Base-by-base conservation (phyloP, 2,329 filamentous ascomycete species). In the Talaromyces pinophilus region DNA sequence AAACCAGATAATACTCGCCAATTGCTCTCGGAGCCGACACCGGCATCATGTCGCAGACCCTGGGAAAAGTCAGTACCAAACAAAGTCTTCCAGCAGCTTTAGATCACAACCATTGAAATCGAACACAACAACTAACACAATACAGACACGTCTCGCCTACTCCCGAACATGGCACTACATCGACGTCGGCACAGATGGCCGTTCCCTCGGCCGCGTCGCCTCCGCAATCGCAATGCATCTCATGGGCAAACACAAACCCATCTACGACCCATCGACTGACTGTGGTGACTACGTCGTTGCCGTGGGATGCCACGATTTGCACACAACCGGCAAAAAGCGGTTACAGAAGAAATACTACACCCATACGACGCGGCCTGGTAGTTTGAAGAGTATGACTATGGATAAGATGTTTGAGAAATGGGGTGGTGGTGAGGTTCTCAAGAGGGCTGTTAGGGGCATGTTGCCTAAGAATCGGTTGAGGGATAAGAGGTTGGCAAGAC, bases 231-330 rank as follows among this genome's bases (percentile, higher is more conserved):
- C 93, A 69, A 84, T 90, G 63, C 85, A 92, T 68, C 88, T 97
- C 62, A 97, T 98, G 93, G 95, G 95, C 82, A 99, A 99, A 85
- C 91, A 99, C 86, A 99, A 99, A 83, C 95, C 95, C 25, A 97
- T 95, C 79, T 99, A 89, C 83, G 92, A 98, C 81, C 95, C 95
- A 1, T 97, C 93, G 25, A 97, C 93, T 68, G 95, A 99, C 85
- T 98, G 95, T 85, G 95, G 95, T 72, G 95, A 99, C 87, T 99
- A 99, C 80, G 93, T 99, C 13, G 94, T 99, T 0, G 93, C 95
- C 62, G 92, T 92, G 44, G 90, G 93, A 78, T 98, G 95, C 83
- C 87, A 90, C 48, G 89, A 94, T 59, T 84, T 99, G 60, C 89
- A 93, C 82, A 90, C 89, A 1, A 98, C 95, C 7, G 95, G 95